Conservation (phyloP, 2,329 filamentous ascomycete genomes). For the Magnaporthales sp. region DNA sequence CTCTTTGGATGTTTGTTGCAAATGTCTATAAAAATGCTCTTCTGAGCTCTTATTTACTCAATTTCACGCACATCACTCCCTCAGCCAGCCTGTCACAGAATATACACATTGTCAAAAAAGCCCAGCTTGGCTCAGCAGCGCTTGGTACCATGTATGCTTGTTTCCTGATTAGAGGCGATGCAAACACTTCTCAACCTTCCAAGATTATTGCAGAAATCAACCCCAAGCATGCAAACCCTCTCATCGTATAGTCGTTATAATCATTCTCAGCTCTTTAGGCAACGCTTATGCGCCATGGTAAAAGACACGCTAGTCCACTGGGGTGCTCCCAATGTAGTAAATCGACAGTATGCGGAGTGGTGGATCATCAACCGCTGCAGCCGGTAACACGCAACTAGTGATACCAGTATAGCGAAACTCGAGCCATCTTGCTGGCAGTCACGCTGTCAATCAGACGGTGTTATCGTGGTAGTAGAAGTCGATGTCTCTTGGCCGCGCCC, state of each 20-base stretch:
- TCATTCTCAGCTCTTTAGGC: background rate
- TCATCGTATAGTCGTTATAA: background rate
- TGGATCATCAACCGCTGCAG: background rate
- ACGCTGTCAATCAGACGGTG: slow-evolving; percentile 43
- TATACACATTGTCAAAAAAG: background rate
- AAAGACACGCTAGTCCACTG: background rate
- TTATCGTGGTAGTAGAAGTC: slow-evolving; percentile 93
- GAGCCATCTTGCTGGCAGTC: background rate
- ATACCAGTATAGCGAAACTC: background rate
- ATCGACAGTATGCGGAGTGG: background rate
- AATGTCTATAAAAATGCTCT: background rate
- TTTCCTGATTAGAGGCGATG: background rate
- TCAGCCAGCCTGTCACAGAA: background rate
- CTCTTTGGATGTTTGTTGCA: background rate
- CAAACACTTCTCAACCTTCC: background rate
- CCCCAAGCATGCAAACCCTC: background rate
- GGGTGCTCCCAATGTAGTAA: background rate
- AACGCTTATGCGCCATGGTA: background rate
- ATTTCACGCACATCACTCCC: background rate
- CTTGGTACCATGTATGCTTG: background rate
- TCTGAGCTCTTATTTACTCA: background rate
- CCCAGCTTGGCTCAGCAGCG: background rate
- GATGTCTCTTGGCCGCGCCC: slow-evolving; percentile 75
- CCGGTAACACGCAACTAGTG: background rate
- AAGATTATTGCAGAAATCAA: background rate